Conservation (phyloP, 2,329 filamentous ascomycete species). For the Alternaria hordeiaustralica region DNA sequence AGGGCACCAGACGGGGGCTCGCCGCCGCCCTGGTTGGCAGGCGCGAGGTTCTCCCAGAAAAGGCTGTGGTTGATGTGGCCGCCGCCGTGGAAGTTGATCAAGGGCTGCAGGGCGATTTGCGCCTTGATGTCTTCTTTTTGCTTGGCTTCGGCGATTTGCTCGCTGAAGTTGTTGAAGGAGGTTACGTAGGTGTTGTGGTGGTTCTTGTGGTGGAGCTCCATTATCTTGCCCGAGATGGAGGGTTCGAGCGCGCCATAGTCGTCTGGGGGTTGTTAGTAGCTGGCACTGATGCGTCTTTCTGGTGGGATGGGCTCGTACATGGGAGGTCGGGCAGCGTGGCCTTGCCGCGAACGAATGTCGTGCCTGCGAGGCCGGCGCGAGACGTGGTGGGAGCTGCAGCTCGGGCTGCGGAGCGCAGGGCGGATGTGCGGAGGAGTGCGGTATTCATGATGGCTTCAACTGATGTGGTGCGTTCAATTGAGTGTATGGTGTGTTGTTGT, state of each 20-base stretch:
- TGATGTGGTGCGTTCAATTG: conserved; percentile 31
- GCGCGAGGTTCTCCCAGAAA: conserved; percentile 74
- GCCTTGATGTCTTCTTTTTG: conserved; percentile 60
- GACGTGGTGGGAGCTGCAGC: conserved; percentile 67
- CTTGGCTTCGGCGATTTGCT: conserved; percentile 70
- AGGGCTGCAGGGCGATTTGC: conserved; percentile 62
- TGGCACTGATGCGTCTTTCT: neutral
- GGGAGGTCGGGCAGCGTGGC: conserved; percentile 89
- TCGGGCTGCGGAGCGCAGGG: conserved; percentile 74
- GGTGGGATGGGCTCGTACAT: conserved; percentile 60
- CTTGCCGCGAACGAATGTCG: conserved; percentile 83
- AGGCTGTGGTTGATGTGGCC: conserved; percentile 72
- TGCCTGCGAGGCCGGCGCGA: conserved; percentile 70
- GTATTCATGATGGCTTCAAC: conserved; percentile 69
- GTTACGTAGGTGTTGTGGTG: conserved; percentile 95
- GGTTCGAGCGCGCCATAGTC: conserved; percentile 96
- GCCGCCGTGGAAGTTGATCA: conserved; percentile 71
- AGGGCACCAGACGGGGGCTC: conserved; percentile 66
- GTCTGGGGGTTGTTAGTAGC: conserved; percentile 61
- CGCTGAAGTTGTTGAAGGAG: conserved; percentile 80
- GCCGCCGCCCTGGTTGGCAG: conserved; percentile 70
- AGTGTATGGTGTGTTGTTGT: conserved; percentile 8
- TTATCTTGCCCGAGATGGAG: conserved; percentile 84
- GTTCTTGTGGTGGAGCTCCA: conserved; percentile 94
- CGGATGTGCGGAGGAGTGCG: conserved; percentile 73